These are phyloP conservation scores for Helotiales sp. DNA, from an alignment of 2,329 filamentous ascomycete species.

Conservation along the genomic window DNA sequence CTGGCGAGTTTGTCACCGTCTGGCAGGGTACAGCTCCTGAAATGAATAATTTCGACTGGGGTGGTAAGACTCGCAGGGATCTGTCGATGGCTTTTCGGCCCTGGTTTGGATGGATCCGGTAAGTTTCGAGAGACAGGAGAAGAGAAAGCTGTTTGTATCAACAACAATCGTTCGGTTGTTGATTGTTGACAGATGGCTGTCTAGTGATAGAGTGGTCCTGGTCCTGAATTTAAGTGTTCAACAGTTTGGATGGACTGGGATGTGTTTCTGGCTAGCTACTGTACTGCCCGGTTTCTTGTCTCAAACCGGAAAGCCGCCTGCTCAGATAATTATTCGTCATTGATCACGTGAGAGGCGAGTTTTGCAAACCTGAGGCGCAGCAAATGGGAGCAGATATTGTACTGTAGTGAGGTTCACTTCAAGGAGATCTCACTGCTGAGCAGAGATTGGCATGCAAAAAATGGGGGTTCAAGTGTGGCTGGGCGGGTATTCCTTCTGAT, in stretches of 20 bases:
- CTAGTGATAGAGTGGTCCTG: background rate
- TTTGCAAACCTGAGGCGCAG: background rate
- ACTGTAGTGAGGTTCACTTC: too few species aligned
- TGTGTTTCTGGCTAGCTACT: background rate
- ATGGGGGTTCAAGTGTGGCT: too few species aligned
- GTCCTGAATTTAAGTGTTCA: background rate
- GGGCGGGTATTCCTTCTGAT: too few species aligned
- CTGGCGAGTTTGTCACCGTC: background rate
- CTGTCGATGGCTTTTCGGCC: constrained; percentile 11
- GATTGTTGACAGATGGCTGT: background rate
- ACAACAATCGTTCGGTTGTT: background rate
- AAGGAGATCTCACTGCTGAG: too few species aligned
- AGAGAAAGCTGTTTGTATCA: background rate
- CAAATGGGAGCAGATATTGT: background rate
- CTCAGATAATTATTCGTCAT: background rate
- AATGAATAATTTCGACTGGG: constrained; percentile 7
- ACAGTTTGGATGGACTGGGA: constrained; percentile 2
- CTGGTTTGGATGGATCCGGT: constrained; percentile 3
- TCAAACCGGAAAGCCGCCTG: background rate
- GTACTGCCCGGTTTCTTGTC: constrained; percentile 3
- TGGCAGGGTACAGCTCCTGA: constrained; percentile 8
- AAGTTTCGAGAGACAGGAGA: background rate
- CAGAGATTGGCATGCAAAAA: too few species aligned
- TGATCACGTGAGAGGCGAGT: constrained; percentile 6
- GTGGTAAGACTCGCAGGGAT: constrained; percentile 8